phyloP scores from a whole-genome alignment of 1,284 basidiomycete genomes.

The Mycosarcoma mackinlayi region DNA sequence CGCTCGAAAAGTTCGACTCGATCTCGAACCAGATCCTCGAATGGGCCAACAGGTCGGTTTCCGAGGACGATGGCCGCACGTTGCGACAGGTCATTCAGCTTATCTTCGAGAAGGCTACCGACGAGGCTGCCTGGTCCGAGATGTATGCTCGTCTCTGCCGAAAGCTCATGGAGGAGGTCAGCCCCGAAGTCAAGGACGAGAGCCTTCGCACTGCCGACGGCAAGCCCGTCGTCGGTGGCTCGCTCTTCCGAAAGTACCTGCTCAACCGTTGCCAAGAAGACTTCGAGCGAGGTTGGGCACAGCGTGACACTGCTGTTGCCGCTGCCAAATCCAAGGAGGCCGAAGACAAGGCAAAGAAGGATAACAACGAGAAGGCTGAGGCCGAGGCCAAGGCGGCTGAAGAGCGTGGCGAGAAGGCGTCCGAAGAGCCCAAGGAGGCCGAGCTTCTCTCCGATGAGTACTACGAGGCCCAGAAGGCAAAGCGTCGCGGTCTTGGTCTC shows the following conservation, averaged over 20 bases:
- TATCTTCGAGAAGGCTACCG: slow-evolving; percentile 96
- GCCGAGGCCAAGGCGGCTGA: slow-evolving; percentile 74
- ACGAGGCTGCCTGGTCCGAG: slow-evolving; percentile 93
- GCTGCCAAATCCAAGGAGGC: slow-evolving; percentile 73
- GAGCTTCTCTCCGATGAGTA: slow-evolving; percentile 89
- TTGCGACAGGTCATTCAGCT: slow-evolving; percentile 94
- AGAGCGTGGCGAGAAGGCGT: slow-evolving; percentile 65
- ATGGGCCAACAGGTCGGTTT: slow-evolving; percentile 93
- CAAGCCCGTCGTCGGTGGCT: slow-evolving; percentile 85
- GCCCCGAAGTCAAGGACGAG: slow-evolving; percentile 85
- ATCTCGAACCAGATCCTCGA: slow-evolving; percentile 91
- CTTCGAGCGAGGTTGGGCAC: slow-evolving; percentile 84
- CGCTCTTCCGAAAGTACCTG: slow-evolving; percentile 87
- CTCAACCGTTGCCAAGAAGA: slow-evolving; percentile 93
- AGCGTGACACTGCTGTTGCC: slow-evolving; percentile 72
- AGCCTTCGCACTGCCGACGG: slow-evolving; percentile 75
- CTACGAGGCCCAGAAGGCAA: slow-evolving; percentile 94
- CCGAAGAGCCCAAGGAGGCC: slow-evolving; percentile 68
- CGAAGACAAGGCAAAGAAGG: slow-evolving; percentile 73
- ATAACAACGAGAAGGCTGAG: slow-evolving; percentile 70
- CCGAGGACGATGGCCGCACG: slow-evolving; percentile 91
- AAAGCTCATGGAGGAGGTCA: slow-evolving; percentile 91
- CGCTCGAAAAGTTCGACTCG: slow-evolving; percentile 94
- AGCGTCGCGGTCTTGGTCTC: slow-evolving; percentile 94
- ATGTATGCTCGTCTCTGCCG: slow-evolving; percentile 96